Base-by-base conservation (phyloP, 495 filamentous ascomycete genomes). In the Annulohypoxylon bovei region DNA sequence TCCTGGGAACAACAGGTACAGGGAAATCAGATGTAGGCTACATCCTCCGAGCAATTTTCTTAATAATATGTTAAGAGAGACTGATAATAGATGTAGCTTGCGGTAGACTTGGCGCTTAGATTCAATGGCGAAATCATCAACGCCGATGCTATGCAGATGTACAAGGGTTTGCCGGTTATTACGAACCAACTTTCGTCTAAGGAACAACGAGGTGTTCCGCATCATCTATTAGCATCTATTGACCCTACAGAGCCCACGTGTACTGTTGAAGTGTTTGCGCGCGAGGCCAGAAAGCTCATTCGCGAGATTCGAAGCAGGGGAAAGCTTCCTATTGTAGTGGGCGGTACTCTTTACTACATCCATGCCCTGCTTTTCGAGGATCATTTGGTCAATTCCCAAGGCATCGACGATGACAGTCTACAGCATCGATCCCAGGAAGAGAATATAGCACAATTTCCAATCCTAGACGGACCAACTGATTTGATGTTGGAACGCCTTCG, bases 131-230 rank as follows among this genome's bases (percentile, higher is more conserved):
- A 99, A 80, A 87, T 99, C 57, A 93, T 99, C 83, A 99, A 99
- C 76, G 94, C 92, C 54, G 96, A 99, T 81, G 95, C 95, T n/a
- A 95, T 99, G 92, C 96, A 98, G 77, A 90, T 99, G 86, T 99
- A 99, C 74, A 83, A 88, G 33, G 96, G 94, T 7, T 83, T 99
- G 18, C 94, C 95, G 0, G 91, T 98, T 68, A 94, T 98, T 60
- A 99, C 96, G 16, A 99, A 99, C 79, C 95, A 98, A 75, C 89
- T 97, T 65, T 84, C 91, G 0, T 46, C 75, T 11, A 85, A 87
- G 23, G 94, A 99, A 75, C 89, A 89, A 75, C 86, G 90, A 64
- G 92, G 91, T 22, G 85, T 99, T 30, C 91, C 92, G 16, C 96
- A 99, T 76, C 95, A 99, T 81, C 82, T 98, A 9, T 83, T 99